These are phyloP conservation scores for Pseudocercospora eumusae DNA, from an alignment of 2,329 filamentous ascomycete genomes.

Conservation along the genomic window DNA sequence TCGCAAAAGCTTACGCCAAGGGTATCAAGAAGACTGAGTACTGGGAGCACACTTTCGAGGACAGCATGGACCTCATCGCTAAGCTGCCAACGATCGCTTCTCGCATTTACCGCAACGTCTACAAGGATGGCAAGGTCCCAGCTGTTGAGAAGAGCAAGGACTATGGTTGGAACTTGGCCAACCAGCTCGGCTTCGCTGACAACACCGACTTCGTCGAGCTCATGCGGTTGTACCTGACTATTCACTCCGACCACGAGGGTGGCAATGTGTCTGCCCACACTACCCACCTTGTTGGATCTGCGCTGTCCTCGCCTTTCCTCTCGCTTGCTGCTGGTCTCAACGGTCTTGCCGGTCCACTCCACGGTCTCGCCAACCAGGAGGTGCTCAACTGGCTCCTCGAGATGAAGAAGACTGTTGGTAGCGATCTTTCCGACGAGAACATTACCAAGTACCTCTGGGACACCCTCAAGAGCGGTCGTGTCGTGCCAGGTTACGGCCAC, in stretches of 20 bases:
- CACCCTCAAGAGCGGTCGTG: slow-evolving; percentile 91
- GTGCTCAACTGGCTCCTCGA: slow-evolving; percentile 98
- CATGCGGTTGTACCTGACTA: slow-evolving; percentile 98
- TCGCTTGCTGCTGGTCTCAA: slow-evolving; percentile 96
- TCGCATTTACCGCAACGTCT: slow-evolving; percentile 99
- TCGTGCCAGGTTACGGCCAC: slow-evolving; percentile 97
- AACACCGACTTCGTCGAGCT: slow-evolving; percentile 98
- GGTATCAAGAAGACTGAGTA: slow-evolving; percentile 99
- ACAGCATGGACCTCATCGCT: slow-evolving; percentile 99
- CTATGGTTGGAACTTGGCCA: slow-evolving; percentile 98
- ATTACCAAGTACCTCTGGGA: slow-evolving; percentile 99
- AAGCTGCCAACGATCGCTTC: slow-evolving; percentile 98
- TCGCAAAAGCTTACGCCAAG: slow-evolving; percentile 98
- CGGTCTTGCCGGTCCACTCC: slow-evolving; percentile 95
- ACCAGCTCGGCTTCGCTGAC: slow-evolving; percentile 94
- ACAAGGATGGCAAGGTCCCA: slow-evolving; percentile 99
- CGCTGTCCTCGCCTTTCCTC: slow-evolving; percentile 95
- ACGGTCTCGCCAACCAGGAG: slow-evolving; percentile 99
- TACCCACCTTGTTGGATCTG: slow-evolving; percentile 94
- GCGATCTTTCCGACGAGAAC: slow-evolving; percentile 91
- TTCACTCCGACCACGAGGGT: slow-evolving; percentile 99
- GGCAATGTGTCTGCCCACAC: slow-evolving; percentile 98
- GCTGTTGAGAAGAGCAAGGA: slow-evolving; percentile 98
- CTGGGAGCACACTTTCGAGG: slow-evolving; percentile 99
- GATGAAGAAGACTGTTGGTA: slow-evolving; percentile 95